Evolutionary conservation across 306 rosid genomes (phyloP).

Genomic region (Glycine soja): DNA sequence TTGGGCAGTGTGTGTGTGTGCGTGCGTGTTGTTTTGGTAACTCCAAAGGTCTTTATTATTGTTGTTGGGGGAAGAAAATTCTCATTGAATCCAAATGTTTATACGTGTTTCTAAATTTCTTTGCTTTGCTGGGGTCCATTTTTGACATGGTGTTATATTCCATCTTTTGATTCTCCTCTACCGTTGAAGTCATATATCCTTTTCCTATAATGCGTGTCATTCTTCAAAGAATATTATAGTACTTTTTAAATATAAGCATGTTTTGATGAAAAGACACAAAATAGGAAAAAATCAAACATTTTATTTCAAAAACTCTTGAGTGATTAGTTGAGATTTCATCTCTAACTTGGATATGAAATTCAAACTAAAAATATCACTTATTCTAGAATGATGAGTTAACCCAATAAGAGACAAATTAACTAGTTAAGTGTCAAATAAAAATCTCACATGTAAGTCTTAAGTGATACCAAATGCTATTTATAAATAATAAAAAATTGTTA

Average conservation of each 20-base stretch:
- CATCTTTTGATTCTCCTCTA: slow-evolving; percentile 20
- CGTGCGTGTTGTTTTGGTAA: slow-evolving; percentile 20
- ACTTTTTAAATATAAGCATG: neutral
- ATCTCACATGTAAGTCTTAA: neutral
- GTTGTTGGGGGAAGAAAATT: neutral
- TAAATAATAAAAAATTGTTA: too few species aligned
- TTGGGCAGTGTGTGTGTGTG: neutral
- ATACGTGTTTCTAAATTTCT: slow-evolving; percentile 9
- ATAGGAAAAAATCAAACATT: neutral
- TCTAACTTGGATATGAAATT: too few species aligned
- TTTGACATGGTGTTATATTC: slow-evolving; percentile 10
- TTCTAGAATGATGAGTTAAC: neutral
- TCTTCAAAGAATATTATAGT: neutral
- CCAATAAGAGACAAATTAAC: too few species aligned
- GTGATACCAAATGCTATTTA: neutral
- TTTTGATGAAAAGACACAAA: neutral
- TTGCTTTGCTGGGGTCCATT: slow-evolving; percentile 32
- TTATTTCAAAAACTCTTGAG: neutral
- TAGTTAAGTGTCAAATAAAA: too few species aligned
- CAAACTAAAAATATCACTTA: too few species aligned
- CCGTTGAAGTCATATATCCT: neutral
- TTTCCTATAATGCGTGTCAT: slow-evolving; percentile 22
- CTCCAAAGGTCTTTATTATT: slow-evolving; percentile 28
- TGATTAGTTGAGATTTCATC: too few species aligned
- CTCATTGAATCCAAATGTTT: neutral